Conservation (phyloP, 2,329 filamentous ascomycete genomes). For the Fulvia fulva region DNA sequence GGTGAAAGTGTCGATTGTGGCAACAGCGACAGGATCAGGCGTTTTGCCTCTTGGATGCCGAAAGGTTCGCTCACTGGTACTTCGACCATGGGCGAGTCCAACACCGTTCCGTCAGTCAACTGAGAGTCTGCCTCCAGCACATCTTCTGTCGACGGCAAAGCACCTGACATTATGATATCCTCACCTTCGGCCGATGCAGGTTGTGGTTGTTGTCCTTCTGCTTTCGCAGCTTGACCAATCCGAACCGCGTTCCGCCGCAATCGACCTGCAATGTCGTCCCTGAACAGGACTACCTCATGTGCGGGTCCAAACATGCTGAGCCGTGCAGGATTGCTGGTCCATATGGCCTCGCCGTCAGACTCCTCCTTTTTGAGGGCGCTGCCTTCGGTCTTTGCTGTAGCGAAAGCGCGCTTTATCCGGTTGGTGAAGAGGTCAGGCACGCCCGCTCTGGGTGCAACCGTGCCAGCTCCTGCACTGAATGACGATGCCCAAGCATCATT, state of each 20-base stretch:
- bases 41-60: conserved; percentile 29
- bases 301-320: conserved; percentile 80
- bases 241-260: conserved; percentile 72
- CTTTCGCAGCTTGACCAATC: conserved; percentile 51
- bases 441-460: conserved; percentile 63
- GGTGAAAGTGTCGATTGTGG: conserved; percentile 87
- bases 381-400: conserved; percentile 68
- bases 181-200: conserved; percentile 15
- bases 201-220: conserved; percentile 23
- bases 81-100: conserved; percentile 7
- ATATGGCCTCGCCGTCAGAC: conserved; percentile 69
- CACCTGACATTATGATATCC: conserved; percentile 30
- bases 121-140: conserved; percentile 13
- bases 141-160: conserved; percentile 25
- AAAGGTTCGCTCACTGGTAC: conserved; percentile 16
- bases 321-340: conserved; percentile 83
- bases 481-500: conserved; percentile 96
- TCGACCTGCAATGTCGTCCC: conserved; percentile 80
- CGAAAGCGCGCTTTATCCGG: conserved; percentile 75
- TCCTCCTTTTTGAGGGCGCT: conserved; percentile 44
- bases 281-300: conserved; percentile 80
- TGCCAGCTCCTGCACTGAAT: conserved; percentile 71
- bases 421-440: conserved; percentile 90
- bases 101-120: conserved; percentile 12
- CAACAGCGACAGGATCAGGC: conserved; percentile 79